phyloP scores from a whole-genome alignment of 306 rosid species.

The Medicago ruthenica region DNA sequence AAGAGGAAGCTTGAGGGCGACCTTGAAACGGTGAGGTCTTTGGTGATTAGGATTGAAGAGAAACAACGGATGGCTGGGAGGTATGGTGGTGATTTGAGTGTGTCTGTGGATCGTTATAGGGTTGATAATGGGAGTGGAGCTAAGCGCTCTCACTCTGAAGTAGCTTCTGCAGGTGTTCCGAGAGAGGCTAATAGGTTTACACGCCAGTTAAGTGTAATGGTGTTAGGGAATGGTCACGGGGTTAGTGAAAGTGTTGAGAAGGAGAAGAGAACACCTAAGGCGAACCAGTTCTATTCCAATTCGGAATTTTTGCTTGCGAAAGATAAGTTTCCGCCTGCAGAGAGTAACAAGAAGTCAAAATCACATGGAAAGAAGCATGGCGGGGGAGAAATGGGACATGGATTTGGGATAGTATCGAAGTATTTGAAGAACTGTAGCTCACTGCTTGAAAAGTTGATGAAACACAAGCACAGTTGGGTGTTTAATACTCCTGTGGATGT shows the following conservation, averaged over 20 bases:
- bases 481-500: slow-evolving; percentile 86
- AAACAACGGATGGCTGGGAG: slow-evolving; percentile 64
- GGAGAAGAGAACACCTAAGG: slow-evolving; percentile 96
- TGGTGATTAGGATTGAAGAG: slow-evolving; percentile 75
- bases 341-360: slow-evolving; percentile 83
- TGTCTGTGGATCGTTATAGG: slow-evolving; percentile 43
- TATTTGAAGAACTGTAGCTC: slow-evolving; percentile 87
- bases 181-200: slow-evolving; percentile 63
- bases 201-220: slow-evolving; percentile 66
- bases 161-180: slow-evolving; percentile 64
- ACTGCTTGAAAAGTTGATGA: slow-evolving; percentile 90
- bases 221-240: slow-evolving; percentile 73
- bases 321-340: slow-evolving; percentile 90
- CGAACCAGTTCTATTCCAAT: slow-evolving; percentile 84
- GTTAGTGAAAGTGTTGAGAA: slow-evolving; percentile 74
- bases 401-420: slow-evolving; percentile 67
- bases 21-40: slow-evolving; percentile 64
- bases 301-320: slow-evolving; percentile 91
- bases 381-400: slow-evolving; percentile 64
- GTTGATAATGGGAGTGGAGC: slow-evolving; percentile 53
- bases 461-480: slow-evolving; percentile 96
- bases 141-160: slow-evolving; percentile 68
- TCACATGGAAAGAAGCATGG: slow-evolving; percentile 71
- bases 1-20: slow-evolving; percentile 66
- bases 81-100: slow-evolving; percentile 48